Conservation (phyloP, 1,139 yeast genomes). For the Pichia sp. region DNA sequence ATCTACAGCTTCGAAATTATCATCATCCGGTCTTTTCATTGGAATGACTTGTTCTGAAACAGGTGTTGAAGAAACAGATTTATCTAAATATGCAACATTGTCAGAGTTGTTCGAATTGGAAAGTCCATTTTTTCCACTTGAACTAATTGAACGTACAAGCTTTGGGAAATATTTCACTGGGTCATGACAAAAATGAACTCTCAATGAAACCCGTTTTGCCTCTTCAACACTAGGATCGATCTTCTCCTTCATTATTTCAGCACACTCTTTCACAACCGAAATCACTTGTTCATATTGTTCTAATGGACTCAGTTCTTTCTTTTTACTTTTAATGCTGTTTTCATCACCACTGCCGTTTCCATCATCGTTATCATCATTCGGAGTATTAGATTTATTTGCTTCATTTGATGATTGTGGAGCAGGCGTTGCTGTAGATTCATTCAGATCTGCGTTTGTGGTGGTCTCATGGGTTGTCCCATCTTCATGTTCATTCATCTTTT, state of each 20-base stretch:
- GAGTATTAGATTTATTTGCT: not conserved
- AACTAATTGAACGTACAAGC: not conserved
- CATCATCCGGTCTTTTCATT: conserved; percentile 2
- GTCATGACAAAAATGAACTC: conserved; percentile 53
- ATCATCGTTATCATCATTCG: not conserved
- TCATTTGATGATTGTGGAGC: not conserved
- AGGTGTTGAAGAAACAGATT: not conserved
- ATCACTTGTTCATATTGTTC: conserved; percentile 38
- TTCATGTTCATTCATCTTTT: conserved; percentile 8
- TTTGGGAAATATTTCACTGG: conserved; percentile 32
- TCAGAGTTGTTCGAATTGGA: no score
- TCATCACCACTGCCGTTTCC: conserved; percentile 1
- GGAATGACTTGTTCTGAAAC: not conserved
- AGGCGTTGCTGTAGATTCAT: not conserved
- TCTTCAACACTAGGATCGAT: conserved; percentile 48
- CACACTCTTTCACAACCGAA: conserved; percentile 40
- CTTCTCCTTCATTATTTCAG: conserved; percentile 27
- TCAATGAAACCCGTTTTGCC: conserved; percentile 53
- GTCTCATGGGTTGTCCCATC: not conserved
- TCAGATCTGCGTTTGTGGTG: not conserved
- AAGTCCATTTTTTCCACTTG: no score
- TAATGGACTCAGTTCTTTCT: conserved; percentile 11
- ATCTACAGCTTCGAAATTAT: conserved; percentile 1
- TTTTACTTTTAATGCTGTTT: conserved; percentile 6
- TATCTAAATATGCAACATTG: not conserved